These are phyloP conservation scores for Teratosphaeria destructans DNA, from an alignment of 2,329 filamentous ascomycete genomes.

Conservation along the genomic window DNA sequence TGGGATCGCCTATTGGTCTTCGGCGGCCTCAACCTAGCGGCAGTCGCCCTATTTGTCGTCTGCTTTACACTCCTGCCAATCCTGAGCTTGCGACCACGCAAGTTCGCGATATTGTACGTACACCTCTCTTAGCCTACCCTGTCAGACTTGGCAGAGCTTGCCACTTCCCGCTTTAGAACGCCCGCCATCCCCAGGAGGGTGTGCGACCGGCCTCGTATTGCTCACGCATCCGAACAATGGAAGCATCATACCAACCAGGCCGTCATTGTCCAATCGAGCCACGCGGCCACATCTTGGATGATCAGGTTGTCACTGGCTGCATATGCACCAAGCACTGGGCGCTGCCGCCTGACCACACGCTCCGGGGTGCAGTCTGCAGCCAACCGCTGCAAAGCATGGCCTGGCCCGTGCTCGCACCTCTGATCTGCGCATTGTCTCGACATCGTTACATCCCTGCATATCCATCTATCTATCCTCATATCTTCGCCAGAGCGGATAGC, in stretches of 20 bases:
- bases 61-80: constrained; percentile 85
- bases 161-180: not conserved
- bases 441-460: not conserved
- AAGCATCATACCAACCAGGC: constrained; percentile 7
- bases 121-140: constrained; percentile 5
- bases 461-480: not conserved
- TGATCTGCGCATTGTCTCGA: not conserved
- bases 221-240: constrained; percentile 9
- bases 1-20: constrained; percentile 96
- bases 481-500: not conserved
- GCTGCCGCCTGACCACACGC: constrained; percentile 23
- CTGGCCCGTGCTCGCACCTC: constrained; percentile 1
- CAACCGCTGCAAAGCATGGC: constrained; percentile 6
- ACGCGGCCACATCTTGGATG: constrained; percentile 15
- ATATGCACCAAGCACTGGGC: constrained; percentile 20
- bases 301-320: constrained; percentile 15
- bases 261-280: constrained; percentile 7
- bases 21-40: constrained; percentile 78
- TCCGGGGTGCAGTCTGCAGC: constrained; percentile 15
- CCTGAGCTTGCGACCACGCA: constrained; percentile 69
- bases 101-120: constrained; percentile 96
- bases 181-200: constrained; percentile 7
- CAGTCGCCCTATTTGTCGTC: constrained; percentile 83
- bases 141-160: not conserved
- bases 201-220: constrained; percentile 13